phyloP scores from a whole-genome alignment of 1,139 yeast genomes.

The Eremothecium coryli region DNA sequence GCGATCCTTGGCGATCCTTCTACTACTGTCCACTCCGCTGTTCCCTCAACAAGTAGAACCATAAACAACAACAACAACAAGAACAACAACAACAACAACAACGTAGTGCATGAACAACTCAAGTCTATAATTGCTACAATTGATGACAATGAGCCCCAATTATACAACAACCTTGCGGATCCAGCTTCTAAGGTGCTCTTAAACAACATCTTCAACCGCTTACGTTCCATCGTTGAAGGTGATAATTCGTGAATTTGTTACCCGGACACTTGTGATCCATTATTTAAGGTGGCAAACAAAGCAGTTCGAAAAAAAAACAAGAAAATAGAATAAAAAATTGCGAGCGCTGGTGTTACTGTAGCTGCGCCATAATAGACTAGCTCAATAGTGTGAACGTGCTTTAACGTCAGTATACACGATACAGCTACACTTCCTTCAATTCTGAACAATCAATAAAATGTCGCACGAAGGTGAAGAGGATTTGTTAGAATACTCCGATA shows the following conservation, averaged over 20 bases:
- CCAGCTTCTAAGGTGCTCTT: conserved; percentile 7
- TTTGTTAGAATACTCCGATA: conserved; percentile 94
- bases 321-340: neutral
- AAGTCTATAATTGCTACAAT: conserved; percentile 13
- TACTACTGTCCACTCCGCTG: conserved; percentile 8
- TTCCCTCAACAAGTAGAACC: no score
- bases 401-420: no score
- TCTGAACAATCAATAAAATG: no score
- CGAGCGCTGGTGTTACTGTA: no score
- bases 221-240: conserved; percentile 7
- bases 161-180: conserved; percentile 9
- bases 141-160: conserved; percentile 16
- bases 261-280: no score
- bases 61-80: no score
- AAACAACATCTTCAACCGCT: conserved; percentile 9
- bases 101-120: conserved; percentile 9
- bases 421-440: no score
- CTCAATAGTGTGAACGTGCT: no score
- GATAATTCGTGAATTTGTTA: neutral
- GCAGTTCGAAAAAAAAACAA: no score
- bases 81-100: no score
- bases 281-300: conserved; percentile 4
- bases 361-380: no score
- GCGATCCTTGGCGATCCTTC: conserved; percentile 6
- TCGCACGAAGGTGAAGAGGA: conserved; percentile 95